These are phyloP conservation scores for Jaltomata sinuosa DNA, from an alignment of 257 asterid genomes.

Conservation along the genomic window DNA sequence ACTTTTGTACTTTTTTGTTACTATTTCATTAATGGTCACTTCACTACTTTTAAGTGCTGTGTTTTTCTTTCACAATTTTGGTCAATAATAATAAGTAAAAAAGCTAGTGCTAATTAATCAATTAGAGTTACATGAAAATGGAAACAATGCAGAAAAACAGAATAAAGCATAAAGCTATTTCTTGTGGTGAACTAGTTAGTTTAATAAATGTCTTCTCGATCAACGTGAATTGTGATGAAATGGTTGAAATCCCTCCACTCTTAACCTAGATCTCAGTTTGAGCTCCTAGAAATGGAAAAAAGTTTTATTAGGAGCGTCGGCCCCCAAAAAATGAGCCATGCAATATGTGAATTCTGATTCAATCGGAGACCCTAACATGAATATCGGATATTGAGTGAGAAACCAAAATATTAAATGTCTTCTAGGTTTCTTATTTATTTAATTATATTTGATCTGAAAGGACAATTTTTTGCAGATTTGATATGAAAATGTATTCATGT, in stretches of 20 bases:
- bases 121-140: background rate
- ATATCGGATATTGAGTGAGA: too few relatives aligned
- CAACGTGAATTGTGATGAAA: too few relatives aligned
- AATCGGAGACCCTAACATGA: too few relatives aligned
- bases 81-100: background rate
- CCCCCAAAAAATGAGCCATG: too few relatives aligned
- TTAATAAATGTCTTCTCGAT: too few relatives aligned
- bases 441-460: background rate
- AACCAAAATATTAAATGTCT: too few relatives aligned
- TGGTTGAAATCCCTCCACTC: background rate
- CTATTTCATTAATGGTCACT: background rate
- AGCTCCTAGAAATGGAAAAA: too few relatives aligned
- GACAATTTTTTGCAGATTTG: background rate
- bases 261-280: too few relatives aligned
- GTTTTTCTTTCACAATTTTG: background rate
- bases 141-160: background rate
- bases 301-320: too few relatives aligned
- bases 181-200: too few relatives aligned
- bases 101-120: too few relatives aligned
- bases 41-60: background rate
- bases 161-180: background rate
- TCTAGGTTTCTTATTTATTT: background rate
- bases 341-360: too few relatives aligned
- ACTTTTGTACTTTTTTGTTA: background rate
- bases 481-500: background rate